Evolutionary conservation across 768 basidiomycete species (phyloP), one percentile per base, ranked within the genome.

Genomic region (Calocybe cyanea): DNA sequence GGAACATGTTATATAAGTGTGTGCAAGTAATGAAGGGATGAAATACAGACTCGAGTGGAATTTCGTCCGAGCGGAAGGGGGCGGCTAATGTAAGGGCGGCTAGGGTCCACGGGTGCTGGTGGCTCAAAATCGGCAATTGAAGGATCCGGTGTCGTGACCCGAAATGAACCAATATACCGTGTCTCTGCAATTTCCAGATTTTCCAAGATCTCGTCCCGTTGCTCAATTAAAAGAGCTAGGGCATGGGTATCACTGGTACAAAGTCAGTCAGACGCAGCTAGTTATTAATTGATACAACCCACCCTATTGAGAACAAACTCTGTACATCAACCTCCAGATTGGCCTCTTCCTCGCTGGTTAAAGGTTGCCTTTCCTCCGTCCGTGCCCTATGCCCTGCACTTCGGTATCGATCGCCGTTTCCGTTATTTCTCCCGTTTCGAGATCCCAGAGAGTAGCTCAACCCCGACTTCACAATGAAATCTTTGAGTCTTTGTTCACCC

Each of bases 121-220:
- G 75, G 71, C 49, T 76, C 68, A 41, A 76, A 75, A 59, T 85
- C 81, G 10, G 76, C 68, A 43, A 86, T 70, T 6, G 85, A 85
- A 15, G 85, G 84, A 46, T 85, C 84, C 3, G 85, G 85, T 0
- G 84, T 87, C 0, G 82, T 80, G 8, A 85, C 66, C 13, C 78
- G 70, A 69, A 90, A 91, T 4, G 84, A 89, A 45, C 72, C 71
- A 51, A 88, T 87, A 56, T 89, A 92, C 55, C 74, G 77, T 9
- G 83, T 78, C 66, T 90, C 88, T 9, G 87, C 86, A 42, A 83
- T 78, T 67, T 92, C 88, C 7, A 92, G 71, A 50, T 85, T 81
- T 53, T 87, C 82, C n/a, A 92, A 63, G 17, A 89, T 79, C 56
- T 78, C 75, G 50, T 89, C 87, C 21, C 89, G 74, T 58, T 89